Percentiles rank a stretch among this genome's conserved stretches.
Evolutionary conservation across 2,329 filamentous ascomycete species (phyloP).

Genomic region (Colletotrichum caudatum): DNA sequence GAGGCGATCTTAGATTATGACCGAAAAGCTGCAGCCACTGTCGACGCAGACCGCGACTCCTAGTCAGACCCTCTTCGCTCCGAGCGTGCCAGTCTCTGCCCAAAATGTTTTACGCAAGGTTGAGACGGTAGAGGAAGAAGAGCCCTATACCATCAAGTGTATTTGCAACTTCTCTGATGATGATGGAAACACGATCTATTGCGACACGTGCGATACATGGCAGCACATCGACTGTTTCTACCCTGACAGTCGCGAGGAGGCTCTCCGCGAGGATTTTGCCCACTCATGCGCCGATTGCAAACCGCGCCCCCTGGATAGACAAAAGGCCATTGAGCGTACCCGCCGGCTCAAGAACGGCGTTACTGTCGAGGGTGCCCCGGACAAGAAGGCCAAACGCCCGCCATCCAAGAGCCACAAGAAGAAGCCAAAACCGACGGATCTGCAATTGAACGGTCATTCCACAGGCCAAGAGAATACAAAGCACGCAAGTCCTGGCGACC

Average conservation of each 20-base stretch:
- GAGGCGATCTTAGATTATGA: slow-evolving; percentile 70
- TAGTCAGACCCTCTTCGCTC: slow-evolving; percentile 62
- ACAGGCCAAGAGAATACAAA: slow-evolving; percentile 68
- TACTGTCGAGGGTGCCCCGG: slow-evolving; percentile 62
- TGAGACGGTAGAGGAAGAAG: slow-evolving; percentile 74
- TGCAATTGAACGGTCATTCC: slow-evolving; percentile 75
- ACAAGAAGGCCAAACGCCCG: slow-evolving; percentile 80
- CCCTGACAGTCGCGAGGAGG: slow-evolving; percentile 76
- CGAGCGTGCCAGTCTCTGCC: slow-evolving; percentile 53
- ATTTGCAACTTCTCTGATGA: slow-evolving; percentile 94
- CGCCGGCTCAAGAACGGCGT: slow-evolving; percentile 68
- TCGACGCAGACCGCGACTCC: slow-evolving; percentile 68
- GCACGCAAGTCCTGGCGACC: slow-evolving; percentile 58
- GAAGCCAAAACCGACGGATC: slow-evolving; percentile 78
- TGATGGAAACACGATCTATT: slow-evolving; percentile 97
- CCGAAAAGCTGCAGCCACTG: slow-evolving; percentile 67
- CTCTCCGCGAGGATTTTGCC: slow-evolving; percentile 77
- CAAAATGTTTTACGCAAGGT: slow-evolving; percentile 60
- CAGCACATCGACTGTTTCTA: slow-evolving; percentile 99
- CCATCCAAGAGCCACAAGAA: slow-evolving; percentile 89
- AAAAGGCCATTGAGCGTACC: slow-evolving; percentile 78
- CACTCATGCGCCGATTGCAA: slow-evolving; percentile 93
- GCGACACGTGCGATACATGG: slow-evolving; percentile 96
- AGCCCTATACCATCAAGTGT: slow-evolving; percentile 96
- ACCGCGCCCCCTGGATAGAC: slow-evolving; percentile 78